A percentile compares a stretch with the other conserved stretches of the same genome.
Evolutionary conservation across 768 basidiomycete species (phyloP).

Genomic region (Leucogyrophana mollusca): DNA sequence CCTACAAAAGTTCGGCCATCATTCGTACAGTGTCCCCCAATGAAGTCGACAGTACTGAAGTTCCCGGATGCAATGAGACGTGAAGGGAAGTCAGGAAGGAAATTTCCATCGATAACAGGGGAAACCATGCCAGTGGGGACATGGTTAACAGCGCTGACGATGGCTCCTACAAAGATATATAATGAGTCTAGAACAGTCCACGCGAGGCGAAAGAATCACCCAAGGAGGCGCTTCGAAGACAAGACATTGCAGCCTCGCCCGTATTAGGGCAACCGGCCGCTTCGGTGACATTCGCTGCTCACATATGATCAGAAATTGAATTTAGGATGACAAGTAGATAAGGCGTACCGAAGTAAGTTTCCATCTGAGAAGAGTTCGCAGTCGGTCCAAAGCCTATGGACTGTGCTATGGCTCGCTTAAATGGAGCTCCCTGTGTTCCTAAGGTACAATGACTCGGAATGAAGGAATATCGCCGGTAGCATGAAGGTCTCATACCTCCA

Average conservation of each 20-base stretch:
- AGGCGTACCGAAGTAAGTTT: slow-evolving; percentile 33
- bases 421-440: slow-evolving; percentile 35
- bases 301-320: background rate
- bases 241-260: slow-evolving; percentile 29
- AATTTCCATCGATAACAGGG: slow-evolving; percentile 30
- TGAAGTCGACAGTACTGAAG: slow-evolving; percentile 32
- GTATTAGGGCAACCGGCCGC: slow-evolving; percentile 26
- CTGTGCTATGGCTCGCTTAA: slow-evolving; percentile 40
- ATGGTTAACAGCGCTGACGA: slow-evolving; percentile 39
- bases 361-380: slow-evolving; percentile 22
- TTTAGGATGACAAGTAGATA: background rate
- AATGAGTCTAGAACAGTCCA: background rate
- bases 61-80: slow-evolving; percentile 31
- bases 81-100: slow-evolving; percentile 36
- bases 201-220: slow-evolving; percentile 17
- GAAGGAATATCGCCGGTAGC: background rate
- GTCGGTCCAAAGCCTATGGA: slow-evolving; percentile 44
- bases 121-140: slow-evolving; percentile 28
- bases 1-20: slow-evolving; percentile 42
- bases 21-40: slow-evolving; percentile 43
- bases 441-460: background rate
- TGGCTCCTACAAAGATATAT: slow-evolving; percentile 25
- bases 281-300: slow-evolving; percentile 21
- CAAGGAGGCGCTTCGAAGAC: slow-evolving; percentile 35
- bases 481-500: slow-evolving; percentile 29